These are phyloP conservation scores for Aspergillus novoparasiticus DNA, from an alignment of 2,329 filamentous ascomycete genomes.

Conservation along the genomic window DNA sequence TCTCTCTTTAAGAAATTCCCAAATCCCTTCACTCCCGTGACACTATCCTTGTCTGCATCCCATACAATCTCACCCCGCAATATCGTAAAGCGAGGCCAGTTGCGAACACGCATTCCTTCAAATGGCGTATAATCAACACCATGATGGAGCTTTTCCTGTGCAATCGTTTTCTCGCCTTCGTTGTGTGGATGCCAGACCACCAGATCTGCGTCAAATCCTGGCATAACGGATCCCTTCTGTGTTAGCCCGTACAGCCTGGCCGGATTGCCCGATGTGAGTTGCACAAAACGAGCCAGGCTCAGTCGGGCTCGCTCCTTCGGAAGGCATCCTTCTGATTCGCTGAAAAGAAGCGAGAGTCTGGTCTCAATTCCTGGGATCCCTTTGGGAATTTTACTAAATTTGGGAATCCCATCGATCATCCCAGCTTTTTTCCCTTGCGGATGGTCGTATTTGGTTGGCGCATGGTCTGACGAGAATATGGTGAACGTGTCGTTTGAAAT, in stretches of 20 bases:
- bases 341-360: constrained; percentile 41
- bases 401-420: constrained; percentile 23
- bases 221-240: constrained; percentile 44
- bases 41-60: constrained; percentile 30
- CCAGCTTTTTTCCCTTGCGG: constrained; percentile 19
- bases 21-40: constrained; percentile 1
- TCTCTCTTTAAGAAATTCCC: too few relatives aligned
- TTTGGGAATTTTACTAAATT: constrained; percentile 47
- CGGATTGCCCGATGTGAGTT: constrained; percentile 47
- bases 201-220: constrained; percentile 49
- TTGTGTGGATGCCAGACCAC: constrained; percentile 45
- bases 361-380: constrained; percentile 50
- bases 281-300: constrained; percentile 36
- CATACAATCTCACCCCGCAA: constrained; percentile 37
- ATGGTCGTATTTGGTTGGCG: constrained; percentile 6
- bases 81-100: constrained; percentile 40
- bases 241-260: constrained; percentile 49
- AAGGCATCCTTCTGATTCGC: neutral
- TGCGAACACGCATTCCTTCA: constrained; percentile 32
- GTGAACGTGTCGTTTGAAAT: constrained; percentile 59
- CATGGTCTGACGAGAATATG: constrained; percentile 43
- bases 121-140: constrained; percentile 42
- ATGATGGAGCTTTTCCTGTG: constrained; percentile 40
- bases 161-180: constrained; percentile 29
- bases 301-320: neutral